Evolutionary conservation across 345 rosid genomes (phyloP), one percentile per base, ranked within the genome.

Genomic region (Dipteronia dyeriana): DNA sequence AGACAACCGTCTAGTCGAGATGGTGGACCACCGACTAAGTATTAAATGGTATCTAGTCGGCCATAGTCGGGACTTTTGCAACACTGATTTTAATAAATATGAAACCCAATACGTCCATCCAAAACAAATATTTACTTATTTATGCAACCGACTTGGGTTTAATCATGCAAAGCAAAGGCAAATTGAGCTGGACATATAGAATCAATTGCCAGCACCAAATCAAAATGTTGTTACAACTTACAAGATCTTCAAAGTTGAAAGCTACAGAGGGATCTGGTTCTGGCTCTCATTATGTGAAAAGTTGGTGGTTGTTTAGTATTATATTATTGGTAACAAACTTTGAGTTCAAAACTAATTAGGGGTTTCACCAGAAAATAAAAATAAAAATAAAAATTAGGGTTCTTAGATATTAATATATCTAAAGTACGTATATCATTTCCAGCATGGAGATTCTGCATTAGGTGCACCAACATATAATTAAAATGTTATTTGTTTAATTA

Each of bases 381-480:
- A 34, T 34, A 34, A 34, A 34, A 34, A 34, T 29, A 29, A 29
- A 29, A 29, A 29, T 29, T 29, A 29, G 31, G 31, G 31, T 34
- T 34, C 38, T 34, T 56, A 56, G 7, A 25, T 59, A n/a, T n/a
- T n/a, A n/a, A 20, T 57, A 59, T 20, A 26, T 74, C n/a, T 14
- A 49, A 74, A 11, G 13, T 13, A 74, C 7, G 13, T 13, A 29
- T 31, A 56, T 19, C 70, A 16, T 29, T 54, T 70, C 76, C 79
- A 75, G 75, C 60, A 53, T 53, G 75, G 43, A 62, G 75, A 79
- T 75, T 79, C 82, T 16, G 23, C 70, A 20, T 53, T 64, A 43
- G 79, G 76, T 71, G 22, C 76, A 80, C 73, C 82, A 41, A 59
- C 26, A 71, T 71, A 26, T 54, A 59, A n/a, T 63, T 41, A 64